Base-by-base conservation (phyloP, 148 eudicot genomes). In the Rhododendron vialii region DNA sequence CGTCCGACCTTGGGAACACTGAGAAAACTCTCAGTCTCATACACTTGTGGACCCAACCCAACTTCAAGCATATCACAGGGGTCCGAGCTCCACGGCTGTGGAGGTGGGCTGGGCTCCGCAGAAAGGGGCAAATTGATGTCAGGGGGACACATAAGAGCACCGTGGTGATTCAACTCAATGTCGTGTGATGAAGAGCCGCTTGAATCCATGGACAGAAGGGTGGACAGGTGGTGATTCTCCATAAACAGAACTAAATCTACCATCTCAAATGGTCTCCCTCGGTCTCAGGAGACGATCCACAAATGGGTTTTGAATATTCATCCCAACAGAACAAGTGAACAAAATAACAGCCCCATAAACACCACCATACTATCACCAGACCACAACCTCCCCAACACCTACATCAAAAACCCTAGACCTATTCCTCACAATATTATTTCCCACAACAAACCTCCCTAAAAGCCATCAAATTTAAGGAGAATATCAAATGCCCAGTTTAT, bases 201-300 rank as follows among this genome's bases (percentile, higher is more conserved):
- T 26, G 94, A 94, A 86, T 94, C 96, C 96, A 94, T 94, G 38
- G 94, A 94, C 84, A 94, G 86, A 9, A 92, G 86, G 80, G 96
- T 94, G 61, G 95, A 92, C 36, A 93, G 93, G 86, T 91, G 93
- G 86, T 91, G 93, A 90, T 91, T 92, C 86, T 92, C 93, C 91
- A 91, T 88, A 78, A 88, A 89, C 78, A 92, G 61, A 85, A 89
- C 53, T 63, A 88, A 80, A 87, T 88, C 92, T 57, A 85, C 91
- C 94, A 91, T 92, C 80, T 90, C 88, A 91, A 78, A 89, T 74
- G 12, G 80, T 83, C 48, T 82, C 83, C 78, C 80, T 85, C 69
- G 85, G 50, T 83, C 78, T 55, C 15, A 38, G 81, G 24, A 61
- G 41, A 83, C 35, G 77, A 75, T 74, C 83, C 41, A 80, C 80